Conservation (phyloP, 2,329 filamentous ascomycete genomes). For the Diplocarpon rosae region DNA sequence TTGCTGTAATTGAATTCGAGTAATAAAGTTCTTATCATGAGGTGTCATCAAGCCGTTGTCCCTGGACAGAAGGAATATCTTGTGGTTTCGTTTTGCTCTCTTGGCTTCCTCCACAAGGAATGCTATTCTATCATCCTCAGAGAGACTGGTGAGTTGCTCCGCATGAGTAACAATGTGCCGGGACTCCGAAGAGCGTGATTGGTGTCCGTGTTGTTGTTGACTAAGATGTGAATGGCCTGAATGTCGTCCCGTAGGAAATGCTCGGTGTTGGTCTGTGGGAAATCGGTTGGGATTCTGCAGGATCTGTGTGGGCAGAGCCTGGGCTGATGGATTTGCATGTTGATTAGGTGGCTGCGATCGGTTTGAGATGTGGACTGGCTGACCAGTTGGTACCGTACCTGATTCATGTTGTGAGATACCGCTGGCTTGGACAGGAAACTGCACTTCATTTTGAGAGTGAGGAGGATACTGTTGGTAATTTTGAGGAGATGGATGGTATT, state of each 20-base stretch:
- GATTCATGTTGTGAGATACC: constrained; percentile 20
- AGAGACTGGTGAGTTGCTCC: constrained; percentile 63
- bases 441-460: constrained; percentile 16
- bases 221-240: constrained; percentile 10
- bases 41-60: constrained; percentile 98
- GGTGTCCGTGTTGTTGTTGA: constrained; percentile 22
- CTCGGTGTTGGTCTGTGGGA: constrained; percentile 34
- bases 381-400: constrained; percentile 12
- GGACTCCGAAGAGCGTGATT: constrained; percentile 29
- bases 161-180: constrained; percentile 54
- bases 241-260: constrained; percentile 29
- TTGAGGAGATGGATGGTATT: constrained; percentile 13
- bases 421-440: constrained; percentile 17
- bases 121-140: constrained; percentile 72
- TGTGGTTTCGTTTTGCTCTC: constrained; percentile 93
- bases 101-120: constrained; percentile 88
- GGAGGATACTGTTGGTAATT: constrained; percentile 19
- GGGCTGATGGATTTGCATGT: constrained; percentile 32
- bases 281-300: constrained; percentile 67
- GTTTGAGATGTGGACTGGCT: constrained; percentile 23
- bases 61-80: constrained; percentile 86
- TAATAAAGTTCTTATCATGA: constrained; percentile 99
- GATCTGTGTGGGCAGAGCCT: constrained; percentile 57
- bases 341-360: constrained; percentile 19
- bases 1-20: constrained; percentile 92